Evolutionary conservation across 2,329 filamentous ascomycete species (phyloP).

Genomic region (Neocatenulostroma microsporum): DNA sequence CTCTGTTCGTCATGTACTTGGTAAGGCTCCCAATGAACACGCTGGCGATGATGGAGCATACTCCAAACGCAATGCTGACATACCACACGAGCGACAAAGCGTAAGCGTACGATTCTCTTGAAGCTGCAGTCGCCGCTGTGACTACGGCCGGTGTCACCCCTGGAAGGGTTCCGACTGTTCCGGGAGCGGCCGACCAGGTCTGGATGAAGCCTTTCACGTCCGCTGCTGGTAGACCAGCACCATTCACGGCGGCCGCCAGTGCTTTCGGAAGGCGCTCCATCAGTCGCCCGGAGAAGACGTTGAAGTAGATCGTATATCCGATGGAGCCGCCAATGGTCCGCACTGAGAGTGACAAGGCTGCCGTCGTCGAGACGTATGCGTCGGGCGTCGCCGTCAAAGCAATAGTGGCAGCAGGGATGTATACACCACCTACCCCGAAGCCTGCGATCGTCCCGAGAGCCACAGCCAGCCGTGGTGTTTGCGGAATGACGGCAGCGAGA

Average conservation of each 20-base stretch:
- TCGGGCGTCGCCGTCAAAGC: constrained; percentile 48
- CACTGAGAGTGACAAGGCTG: constrained; percentile 61
- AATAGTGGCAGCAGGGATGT: constrained; percentile 2
- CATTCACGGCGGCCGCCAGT: constrained; percentile 18
- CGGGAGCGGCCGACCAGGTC: too few species aligned
- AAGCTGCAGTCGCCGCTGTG: too few species aligned
- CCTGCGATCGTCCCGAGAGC: too few species aligned
- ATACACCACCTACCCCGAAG: constrained; percentile 14
- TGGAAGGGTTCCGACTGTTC: too few species aligned
- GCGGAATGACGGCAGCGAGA: constrained; percentile 57
- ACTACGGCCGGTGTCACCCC: too few species aligned
- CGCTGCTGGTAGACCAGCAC: too few species aligned
- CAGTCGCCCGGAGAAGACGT: constrained; percentile 41
- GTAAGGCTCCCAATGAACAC: constrained; percentile 27
- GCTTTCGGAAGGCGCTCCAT: constrained; percentile 42
- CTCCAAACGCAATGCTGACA: constrained; percentile 25
- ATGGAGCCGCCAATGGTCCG: constrained; percentile 60
- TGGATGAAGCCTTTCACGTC: too few species aligned
- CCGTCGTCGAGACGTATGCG: constrained; percentile 62
- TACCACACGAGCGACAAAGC: constrained; percentile 25
- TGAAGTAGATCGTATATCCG: constrained; percentile 36
- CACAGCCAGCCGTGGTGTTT: too few species aligned
- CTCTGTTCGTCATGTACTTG: constrained; percentile 37
- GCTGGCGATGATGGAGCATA: constrained; percentile 20
- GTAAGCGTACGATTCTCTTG: constrained; percentile 24